These are phyloP conservation scores for Solanum peruvianum DNA, from an alignment of 257 asterid species.

Conservation along the genomic window DNA sequence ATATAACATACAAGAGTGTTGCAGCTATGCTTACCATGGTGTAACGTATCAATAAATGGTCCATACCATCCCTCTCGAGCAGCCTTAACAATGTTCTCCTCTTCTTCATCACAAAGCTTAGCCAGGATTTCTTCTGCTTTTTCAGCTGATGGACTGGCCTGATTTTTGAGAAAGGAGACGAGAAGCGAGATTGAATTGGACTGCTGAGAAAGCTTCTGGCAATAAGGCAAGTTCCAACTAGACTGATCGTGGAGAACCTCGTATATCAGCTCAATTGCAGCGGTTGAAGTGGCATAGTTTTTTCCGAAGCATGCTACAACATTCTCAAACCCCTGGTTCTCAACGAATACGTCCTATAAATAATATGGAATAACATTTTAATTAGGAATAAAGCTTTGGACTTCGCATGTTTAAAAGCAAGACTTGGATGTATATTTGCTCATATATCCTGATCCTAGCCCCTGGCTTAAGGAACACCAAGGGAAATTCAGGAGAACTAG, in stretches of 20 bases:
- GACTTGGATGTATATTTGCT: background rate
- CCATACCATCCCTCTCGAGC: conserved; percentile 46
- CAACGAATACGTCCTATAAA: conserved; percentile 27
- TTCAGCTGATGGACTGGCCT: background rate
- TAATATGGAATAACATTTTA: background rate
- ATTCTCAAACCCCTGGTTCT: conserved; percentile 37
- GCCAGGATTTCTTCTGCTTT: conserved; percentile 26
- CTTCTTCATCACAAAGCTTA: conserved; percentile 45
- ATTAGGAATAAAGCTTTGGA: background rate
- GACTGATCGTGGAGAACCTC: conserved; percentile 40
- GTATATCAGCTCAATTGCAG: conserved; percentile 35
- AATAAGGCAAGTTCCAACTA: conserved; percentile 31
- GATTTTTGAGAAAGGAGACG: conserved; percentile 20
- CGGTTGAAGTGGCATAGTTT: conserved; percentile 15
- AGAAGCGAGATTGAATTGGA: conserved; percentile 19
- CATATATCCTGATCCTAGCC: background rate
- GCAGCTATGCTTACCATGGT: conserved; percentile 25
- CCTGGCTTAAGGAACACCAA: background rate
- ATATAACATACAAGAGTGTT: background rate
- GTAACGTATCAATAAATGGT: conserved; percentile 29
- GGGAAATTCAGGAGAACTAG: background rate
- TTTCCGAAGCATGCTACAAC: conserved; percentile 17
- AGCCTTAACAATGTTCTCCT: conserved; percentile 26
- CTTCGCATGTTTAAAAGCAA: background rate
- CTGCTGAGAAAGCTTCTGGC: conserved; percentile 29